phyloP scores from a whole-genome alignment of 169 alveolate genomes.

The Plasmodium gallinaceum region DNA sequence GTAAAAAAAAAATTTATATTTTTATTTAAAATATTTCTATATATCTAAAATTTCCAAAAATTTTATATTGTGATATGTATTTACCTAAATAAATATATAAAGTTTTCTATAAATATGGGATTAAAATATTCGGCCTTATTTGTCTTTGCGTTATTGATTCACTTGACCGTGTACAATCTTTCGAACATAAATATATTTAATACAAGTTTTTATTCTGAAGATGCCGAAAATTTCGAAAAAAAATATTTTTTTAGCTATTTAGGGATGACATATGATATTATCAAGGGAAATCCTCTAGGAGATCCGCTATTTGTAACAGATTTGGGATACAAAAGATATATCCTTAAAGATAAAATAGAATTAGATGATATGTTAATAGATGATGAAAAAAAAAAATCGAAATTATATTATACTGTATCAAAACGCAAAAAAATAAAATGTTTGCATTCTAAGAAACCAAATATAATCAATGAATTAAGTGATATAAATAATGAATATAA shows the following conservation, averaged over 20 bases:
- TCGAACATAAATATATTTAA: slow-evolving; percentile 22
- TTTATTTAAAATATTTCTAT: too few relatives aligned
- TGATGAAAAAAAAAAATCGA: slow-evolving; percentile 60
- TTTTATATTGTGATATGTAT: too few relatives aligned
- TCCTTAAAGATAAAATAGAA: slow-evolving; percentile 62
- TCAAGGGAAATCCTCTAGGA: slow-evolving; percentile 89
- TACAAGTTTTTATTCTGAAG: slow-evolving; percentile 14
- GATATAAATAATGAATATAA: slow-evolving; percentile 55
- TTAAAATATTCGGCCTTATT: slow-evolving; percentile 2
- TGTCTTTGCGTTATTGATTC: slow-evolving; percentile 4
- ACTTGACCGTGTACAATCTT: slow-evolving; percentile 16
- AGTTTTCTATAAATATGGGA: slow-evolving; percentile 10
- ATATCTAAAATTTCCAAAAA: too few relatives aligned
- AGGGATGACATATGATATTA: slow-evolving; percentile 87
- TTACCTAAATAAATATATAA: too few relatives aligned
- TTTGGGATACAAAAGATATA: slow-evolving; percentile 86
- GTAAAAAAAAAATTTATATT: background rate
- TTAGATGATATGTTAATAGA: background rate
- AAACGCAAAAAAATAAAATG: slow-evolving; percentile 20
- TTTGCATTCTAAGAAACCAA: background rate
- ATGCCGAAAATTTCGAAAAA: slow-evolving; percentile 16
- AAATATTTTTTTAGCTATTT: slow-evolving; percentile 79
- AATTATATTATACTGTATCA: slow-evolving; percentile 45
- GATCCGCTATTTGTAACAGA: slow-evolving; percentile 87
- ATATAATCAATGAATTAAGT: slow-evolving; percentile 24